Evolutionary conservation across 768 basidiomycete genomes (phyloP), one percentile per base, ranked within the genome.

Genomic region (Termitomyces sp.): DNA sequence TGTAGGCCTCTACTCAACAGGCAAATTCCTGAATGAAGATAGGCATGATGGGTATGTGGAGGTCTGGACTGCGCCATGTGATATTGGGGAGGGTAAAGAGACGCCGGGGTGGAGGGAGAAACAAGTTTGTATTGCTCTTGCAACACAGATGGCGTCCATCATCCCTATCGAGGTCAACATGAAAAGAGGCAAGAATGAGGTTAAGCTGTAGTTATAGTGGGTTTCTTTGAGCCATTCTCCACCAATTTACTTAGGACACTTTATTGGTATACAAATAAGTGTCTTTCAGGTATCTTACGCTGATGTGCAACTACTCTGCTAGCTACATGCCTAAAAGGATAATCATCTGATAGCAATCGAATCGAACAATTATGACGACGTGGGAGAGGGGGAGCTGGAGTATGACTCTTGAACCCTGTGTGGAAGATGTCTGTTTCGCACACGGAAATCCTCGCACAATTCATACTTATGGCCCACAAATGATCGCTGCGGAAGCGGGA

Each of bases 61-160:
- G 61, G 71, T 87, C 11, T 89, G 85, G 85, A 81, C 82, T 4
- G 82, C 85, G 4, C 86, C 86, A 3, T 70, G 72, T 47, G 71
- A 80, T 53, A 72, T 83, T 37, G 81, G 78, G 5, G 74, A 77
- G 49, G 80, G 79, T 0, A 48, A 65, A 9, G 64, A 72, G 26
- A 34, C 40, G 14, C 63, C 72, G 1, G 76, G 77, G 6, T 88
- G 85, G 86, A 76, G 81, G 56, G 82, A 82, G 44, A 67, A 77
- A 45, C 84, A 86, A 60, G 70, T 80, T 21, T 88, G 86, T 58
- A 68, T 88, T 17, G 84, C 79, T 19, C 71, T 79, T 32, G 77
- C 82, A 10, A 82, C 78, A 14, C 85, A 88, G 67, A 82, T 86
- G 81, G 77, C 78, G 2, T 66, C 85, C 58, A 67, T 71, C 9